phyloP scores from a whole-genome alignment of 352 stramenopile genomes.

The Globisporangium heterothallicum region DNA sequence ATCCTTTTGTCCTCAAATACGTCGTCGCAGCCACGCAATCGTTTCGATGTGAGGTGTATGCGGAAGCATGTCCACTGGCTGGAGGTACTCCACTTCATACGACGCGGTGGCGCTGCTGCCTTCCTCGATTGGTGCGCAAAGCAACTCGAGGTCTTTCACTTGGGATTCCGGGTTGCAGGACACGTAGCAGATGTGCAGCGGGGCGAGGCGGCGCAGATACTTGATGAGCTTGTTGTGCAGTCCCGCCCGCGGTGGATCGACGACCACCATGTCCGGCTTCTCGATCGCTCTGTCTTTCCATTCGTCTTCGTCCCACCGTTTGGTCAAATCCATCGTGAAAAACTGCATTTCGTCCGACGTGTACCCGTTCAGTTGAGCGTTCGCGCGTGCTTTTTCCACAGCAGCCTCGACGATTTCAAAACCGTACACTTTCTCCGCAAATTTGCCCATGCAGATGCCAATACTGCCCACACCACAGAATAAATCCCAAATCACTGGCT shows the following conservation, averaged over 20 bases:
- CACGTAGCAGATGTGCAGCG: slow-evolving; percentile 62
- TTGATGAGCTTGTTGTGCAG: slow-evolving; percentile 64
- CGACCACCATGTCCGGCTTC: slow-evolving; percentile 58
- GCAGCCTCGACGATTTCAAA: slow-evolving; percentile 65
- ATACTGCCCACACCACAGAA: slow-evolving; percentile 81
- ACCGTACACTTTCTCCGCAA: slow-evolving; percentile 44
- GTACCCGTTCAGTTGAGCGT: slow-evolving; percentile 61
- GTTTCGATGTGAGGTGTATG: slow-evolving; percentile 79
- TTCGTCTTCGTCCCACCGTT: slow-evolving; percentile 39
- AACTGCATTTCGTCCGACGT: slow-evolving; percentile 49
- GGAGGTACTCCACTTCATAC: slow-evolving; percentile 43
- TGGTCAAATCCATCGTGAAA: slow-evolving; percentile 53
- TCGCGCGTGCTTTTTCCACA: slow-evolving; percentile 43
- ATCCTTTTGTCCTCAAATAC: background rate
- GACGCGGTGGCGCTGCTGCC: background rate
- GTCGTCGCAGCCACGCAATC: slow-evolving; percentile 54
- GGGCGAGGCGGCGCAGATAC: slow-evolving; percentile 38
- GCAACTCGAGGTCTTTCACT: slow-evolving; percentile 43
- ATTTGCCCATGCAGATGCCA: slow-evolving; percentile 58
- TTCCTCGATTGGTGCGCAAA: slow-evolving; percentile 19
- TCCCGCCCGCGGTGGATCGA: slow-evolving; percentile 66
- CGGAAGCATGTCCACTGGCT: slow-evolving; percentile 78
- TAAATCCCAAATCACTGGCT: slow-evolving; percentile 70
- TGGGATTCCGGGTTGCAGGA: slow-evolving; percentile 74
- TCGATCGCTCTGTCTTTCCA: slow-evolving; percentile 19